phyloP scores from a whole-genome alignment of 2,329 filamentous ascomycete genomes.

The Macrophomina pseudophaseolina region DNA sequence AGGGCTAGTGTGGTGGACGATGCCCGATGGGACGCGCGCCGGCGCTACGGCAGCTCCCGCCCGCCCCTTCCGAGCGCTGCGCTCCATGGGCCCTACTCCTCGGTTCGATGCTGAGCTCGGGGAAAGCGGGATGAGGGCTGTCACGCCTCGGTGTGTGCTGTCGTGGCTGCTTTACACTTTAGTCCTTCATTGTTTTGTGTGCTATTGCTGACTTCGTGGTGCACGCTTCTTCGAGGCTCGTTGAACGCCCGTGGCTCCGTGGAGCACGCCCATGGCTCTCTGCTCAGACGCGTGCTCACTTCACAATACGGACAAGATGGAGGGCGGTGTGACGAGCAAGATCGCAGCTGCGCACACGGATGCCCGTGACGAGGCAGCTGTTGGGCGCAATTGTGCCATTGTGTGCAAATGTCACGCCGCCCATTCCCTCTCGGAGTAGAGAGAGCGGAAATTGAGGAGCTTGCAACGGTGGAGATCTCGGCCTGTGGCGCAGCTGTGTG shows the following conservation, averaged over 20 bases:
- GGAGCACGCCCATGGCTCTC: too few relatives aligned
- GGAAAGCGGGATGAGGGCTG: background rate
- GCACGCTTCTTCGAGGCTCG: too few relatives aligned
- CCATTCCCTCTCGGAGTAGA: background rate
- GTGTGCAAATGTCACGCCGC: background rate
- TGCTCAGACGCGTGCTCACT: too few relatives aligned
- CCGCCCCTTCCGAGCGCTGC: background rate
- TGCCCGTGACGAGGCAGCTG: background rate
- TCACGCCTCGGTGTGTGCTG: background rate
- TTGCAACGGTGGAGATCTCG: background rate
- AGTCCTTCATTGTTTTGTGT: too few relatives aligned
- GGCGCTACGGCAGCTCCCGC: constrained; percentile 12
- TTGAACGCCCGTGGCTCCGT: too few relatives aligned
- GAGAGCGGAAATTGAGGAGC: background rate
- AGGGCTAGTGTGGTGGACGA: background rate
- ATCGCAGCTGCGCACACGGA: too few relatives aligned
- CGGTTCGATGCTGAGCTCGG: background rate
- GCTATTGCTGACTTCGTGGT: too few relatives aligned
- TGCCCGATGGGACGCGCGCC: background rate
- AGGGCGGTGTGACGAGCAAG: too few relatives aligned
- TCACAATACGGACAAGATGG: too few relatives aligned
- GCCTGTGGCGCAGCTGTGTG: background rate
- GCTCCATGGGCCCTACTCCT: background rate
- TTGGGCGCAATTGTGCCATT: background rate
- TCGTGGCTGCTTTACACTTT: too few relatives aligned